phyloP scores from a whole-genome alignment of 2,329 filamentous ascomycete species.

The Orbilia oligospora region DNA sequence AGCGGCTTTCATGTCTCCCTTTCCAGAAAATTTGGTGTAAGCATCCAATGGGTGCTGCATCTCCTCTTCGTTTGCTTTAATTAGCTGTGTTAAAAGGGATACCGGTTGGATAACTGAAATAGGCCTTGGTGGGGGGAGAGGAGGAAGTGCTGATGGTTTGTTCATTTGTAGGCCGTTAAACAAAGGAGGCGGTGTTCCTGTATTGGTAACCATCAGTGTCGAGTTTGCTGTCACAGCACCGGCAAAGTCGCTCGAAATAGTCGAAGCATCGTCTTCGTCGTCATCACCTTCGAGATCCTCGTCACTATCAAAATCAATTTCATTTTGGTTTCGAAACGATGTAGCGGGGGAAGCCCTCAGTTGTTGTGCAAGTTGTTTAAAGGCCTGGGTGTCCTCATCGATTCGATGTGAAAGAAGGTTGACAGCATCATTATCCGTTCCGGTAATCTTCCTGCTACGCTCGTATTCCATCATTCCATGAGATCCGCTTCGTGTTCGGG shows the following conservation, averaged over 20 bases:
- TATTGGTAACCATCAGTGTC: conserved; percentile 57
- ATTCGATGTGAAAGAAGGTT: conserved; percentile 63
- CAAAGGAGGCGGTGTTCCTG: conserved; percentile 41
- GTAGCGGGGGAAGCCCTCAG: conserved; percentile 63
- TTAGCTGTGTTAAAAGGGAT: conserved; percentile 64
- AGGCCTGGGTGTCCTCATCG: conserved; percentile 60
- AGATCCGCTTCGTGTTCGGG: conserved; percentile 63
- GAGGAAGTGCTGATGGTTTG: conserved; percentile 66
- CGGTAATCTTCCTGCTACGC: conserved; percentile 61
- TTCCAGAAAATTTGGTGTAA: conserved; percentile 82
- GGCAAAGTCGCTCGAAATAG: conserved; percentile 63
- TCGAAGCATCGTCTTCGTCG: conserved; percentile 62
- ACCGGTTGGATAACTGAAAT: conserved; percentile 67
- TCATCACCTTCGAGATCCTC: conserved; percentile 63
- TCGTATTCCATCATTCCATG: conserved; percentile 64
- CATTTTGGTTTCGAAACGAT: conserved; percentile 60
- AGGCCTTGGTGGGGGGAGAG: conserved; percentile 77
- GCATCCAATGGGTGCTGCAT: conserved; percentile 80
- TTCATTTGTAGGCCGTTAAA: conserved; percentile 13
- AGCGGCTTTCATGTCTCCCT: conserved; percentile 77
- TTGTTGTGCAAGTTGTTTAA: conserved; percentile 62
- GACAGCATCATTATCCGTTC: conserved; percentile 58
- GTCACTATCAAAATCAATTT: conserved; percentile 59
- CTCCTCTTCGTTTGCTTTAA: conserved; percentile 80
- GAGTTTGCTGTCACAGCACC: conserved; percentile 63